Evolutionary conservation across 805 yeast genomes (phyloP).

Genomic region (Metschnikowia lachancei): DNA sequence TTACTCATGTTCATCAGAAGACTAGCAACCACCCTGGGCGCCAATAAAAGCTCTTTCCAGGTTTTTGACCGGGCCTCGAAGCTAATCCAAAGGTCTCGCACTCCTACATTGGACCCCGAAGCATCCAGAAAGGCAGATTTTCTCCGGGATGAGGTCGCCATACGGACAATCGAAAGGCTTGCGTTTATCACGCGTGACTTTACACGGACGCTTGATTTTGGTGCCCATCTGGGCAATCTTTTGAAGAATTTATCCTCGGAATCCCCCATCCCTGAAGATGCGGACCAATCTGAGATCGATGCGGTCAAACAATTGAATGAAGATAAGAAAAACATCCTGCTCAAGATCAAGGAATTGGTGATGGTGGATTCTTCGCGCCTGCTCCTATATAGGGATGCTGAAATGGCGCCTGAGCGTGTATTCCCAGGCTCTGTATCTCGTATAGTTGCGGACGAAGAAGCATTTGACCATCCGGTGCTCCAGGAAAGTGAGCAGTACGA

Average conservation of each 20-base stretch:
- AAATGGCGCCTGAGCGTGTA: conserved; percentile 37
- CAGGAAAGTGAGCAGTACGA: conserved; percentile 47
- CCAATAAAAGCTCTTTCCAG: conserved; percentile 27
- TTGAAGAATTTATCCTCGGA: conserved; percentile 39
- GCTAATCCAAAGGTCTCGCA: conserved; percentile 54
- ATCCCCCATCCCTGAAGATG: conserved; percentile 21
- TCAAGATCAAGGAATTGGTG: conserved; percentile 50
- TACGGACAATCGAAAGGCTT: conserved; percentile 68
- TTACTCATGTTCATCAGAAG: background rate
- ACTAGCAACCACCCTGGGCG: conserved; percentile 16
- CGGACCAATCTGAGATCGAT: conserved; percentile 36
- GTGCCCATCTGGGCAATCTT: conserved; percentile 68
- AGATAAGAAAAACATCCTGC: conserved; percentile 52
- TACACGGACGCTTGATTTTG: conserved; percentile 63
- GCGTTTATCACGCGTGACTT: conserved; percentile 69
- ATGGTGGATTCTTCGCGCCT: conserved; percentile 65
- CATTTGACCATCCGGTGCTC: conserved; percentile 44
- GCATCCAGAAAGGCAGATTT: conserved; percentile 62
- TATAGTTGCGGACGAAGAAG: conserved; percentile 67
- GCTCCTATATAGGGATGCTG: conserved; percentile 52
- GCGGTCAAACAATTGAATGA: conserved; percentile 43
- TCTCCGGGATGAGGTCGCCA: conserved; percentile 69
- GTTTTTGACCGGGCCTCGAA: conserved; percentile 65
- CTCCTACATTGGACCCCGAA: conserved; percentile 44
- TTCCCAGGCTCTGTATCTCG: conserved; percentile 48